Conservation (phyloP, 345 rosid genomes). For the Trapa incisa region DNA sequence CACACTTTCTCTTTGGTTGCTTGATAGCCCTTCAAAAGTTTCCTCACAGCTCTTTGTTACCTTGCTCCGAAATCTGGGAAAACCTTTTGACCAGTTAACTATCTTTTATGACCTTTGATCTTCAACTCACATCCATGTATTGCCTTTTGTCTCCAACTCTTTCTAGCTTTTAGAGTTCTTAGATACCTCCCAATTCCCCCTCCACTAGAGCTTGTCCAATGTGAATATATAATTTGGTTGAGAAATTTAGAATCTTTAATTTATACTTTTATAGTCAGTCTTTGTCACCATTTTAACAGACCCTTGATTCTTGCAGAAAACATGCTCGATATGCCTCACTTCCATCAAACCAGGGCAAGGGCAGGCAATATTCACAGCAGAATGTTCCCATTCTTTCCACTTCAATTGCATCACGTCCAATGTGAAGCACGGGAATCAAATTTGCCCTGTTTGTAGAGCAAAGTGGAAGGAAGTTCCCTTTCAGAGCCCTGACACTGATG, state of each 20-base stretch:
- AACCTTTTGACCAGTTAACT: slow-evolving; percentile 7
- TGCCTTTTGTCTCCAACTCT: not conserved
- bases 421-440: slow-evolving; percentile 77
- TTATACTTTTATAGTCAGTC: not conserved
- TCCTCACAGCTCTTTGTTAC: slow-evolving; percentile 1
- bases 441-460: slow-evolving; percentile 23
- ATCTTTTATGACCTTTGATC: not conserved
- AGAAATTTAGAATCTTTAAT: not conserved
- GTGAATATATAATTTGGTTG: not conserved
- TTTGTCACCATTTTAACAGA: slow-evolving; percentile 4
- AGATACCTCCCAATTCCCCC: not conserved
- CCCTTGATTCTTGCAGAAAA: slow-evolving; percentile 42
- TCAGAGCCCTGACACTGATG: slow-evolving; percentile 38
- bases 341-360: slow-evolving; percentile 73
- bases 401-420: slow-evolving; percentile 90
- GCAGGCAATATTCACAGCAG: slow-evolving; percentile 93
- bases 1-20: slow-evolving; percentile 1
- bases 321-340: slow-evolving; percentile 80
- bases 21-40: slow-evolving; percentile 2
- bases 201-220: not conserved
- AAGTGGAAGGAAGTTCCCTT: slow-evolving; percentile 90
- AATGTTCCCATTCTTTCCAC: slow-evolving; percentile 95
- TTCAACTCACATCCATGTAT: not conserved
- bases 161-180: not conserved
- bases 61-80: not conserved